Evolutionary conservation across 78 protist species (phyloP), one percentile per base, ranked within the genome.

Genomic region (Dictyostelium capitatum): DNA sequence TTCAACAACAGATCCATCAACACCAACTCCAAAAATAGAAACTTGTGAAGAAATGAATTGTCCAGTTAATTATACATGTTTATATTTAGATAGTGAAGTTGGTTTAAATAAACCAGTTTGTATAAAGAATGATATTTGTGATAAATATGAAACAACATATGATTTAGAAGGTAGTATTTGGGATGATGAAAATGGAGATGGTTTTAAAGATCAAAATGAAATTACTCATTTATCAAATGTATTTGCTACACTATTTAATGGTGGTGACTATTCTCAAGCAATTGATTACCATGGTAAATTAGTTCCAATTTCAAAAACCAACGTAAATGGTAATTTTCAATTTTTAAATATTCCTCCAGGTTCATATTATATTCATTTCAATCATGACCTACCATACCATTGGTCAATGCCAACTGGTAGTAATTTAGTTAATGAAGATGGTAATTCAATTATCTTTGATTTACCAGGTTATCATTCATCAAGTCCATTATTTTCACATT

Each of bases 291-390:
- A 73, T 56, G 91, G 91, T 15, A n/a, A 83, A 2, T n/a, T 25
- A 11, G 43, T 83, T 6, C 59, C 57, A 25, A 20, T 65, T 15
- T 28, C 25, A 20, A 25, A 17, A 23, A 56, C 91, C 6, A 57
- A 73, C 46, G 37, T 20, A 17, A 32, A 56, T 41, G 91, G 91
- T 3, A 7, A n/a, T 9, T 83, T 53, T 46, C 25, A n/a, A 10
- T 73, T 83, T 28, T 73, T 6, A 25, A 32, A 53, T 43, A n/a
- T 83, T 20, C 48, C 20, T 6, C 73, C 65, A 37, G 91, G 91
- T 50, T 1, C 50, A 6, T 83, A 73, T 77, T 9, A 11, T 5
- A 83, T 83, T 3, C 30, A 14, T 72, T 83, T 83, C 59, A 4
- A 17, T n/a, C 56, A 70, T 43, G 25, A 73, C 2, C 41, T 20